Base-by-base conservation (phyloP, 1,284 basidiomycete species). In the Ganoderma boninense region DNA sequence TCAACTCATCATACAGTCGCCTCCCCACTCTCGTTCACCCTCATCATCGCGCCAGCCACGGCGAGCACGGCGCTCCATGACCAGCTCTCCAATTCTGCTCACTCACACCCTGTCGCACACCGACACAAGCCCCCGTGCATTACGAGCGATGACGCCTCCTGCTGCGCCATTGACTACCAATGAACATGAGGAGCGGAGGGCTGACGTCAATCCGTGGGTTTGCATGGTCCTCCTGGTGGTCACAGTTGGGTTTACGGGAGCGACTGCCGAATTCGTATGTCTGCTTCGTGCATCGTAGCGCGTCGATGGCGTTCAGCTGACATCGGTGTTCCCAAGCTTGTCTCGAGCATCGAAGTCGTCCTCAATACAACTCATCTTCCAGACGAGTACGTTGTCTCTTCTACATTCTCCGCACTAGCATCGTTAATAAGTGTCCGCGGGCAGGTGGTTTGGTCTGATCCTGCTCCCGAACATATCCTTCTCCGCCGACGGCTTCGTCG, bases 261-360 rank as follows among this genome's bases (percentile, higher is more conserved):
- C 85, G 29, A 92, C 91, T 4, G 90, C 89, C 35, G 90, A 92
- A 84, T 92, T 87, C 82, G 90, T 92, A 73, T 75, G 85, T 81
- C 20, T 46, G 2, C 3, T 11, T 32, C 14, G 5, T 26, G n/a
- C 5, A 4, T 23, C 38, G 4, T 44, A 13, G 20, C 23, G 40
- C 16, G 16, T 38, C 0, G 2, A 14, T 23, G 13, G 18, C 23
- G 13, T 32, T 40, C 7, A 42, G 29, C 13, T 54, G 7, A 43
- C 10, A 32, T n/a, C n/a, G 42, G 69, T 42, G 61, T 6, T 72
- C 14, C 14, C 38, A 43, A 91, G 90, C 81, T 92, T 16, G 90
- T 92, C 0, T 86, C 89, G 71, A 88, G 86, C 71, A 86, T 92
- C 46, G 87, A 90, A 60, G 81, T 81, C 38, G 85, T 92, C 11